Conservation (phyloP, 148 eudicot species). For the Spergularia bocconei region DNA sequence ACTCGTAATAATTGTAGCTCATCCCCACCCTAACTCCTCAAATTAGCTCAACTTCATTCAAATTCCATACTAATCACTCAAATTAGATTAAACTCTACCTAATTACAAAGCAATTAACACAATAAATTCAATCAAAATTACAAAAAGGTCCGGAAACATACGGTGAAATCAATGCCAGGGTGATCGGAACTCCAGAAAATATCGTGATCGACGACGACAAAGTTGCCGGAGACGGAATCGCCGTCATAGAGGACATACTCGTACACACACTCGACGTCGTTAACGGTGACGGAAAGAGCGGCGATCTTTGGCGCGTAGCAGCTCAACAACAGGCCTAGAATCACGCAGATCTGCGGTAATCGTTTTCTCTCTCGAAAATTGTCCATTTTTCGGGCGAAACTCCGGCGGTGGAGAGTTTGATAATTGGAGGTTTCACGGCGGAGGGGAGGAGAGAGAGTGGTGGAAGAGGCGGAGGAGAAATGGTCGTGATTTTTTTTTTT, state of each 20-base stretch:
- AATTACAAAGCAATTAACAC: not conserved
- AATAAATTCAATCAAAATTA: not conserved
- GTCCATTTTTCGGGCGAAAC: conserved; percentile 22
- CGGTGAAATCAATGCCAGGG: conserved; percentile 89
- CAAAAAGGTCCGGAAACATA: conserved; percentile 20
- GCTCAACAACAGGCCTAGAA: conserved; percentile 40
- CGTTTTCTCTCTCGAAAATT: conserved; percentile 16
- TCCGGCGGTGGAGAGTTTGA: no score
- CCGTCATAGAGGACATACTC: conserved; percentile 87
- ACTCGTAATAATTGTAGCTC: not conserved
- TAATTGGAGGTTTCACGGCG: not conserved
- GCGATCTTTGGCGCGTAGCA: conserved; percentile 33
- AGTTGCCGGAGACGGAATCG: conserved; percentile 76
- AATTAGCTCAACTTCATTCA: no score
- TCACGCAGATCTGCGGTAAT: conserved; percentile 17
- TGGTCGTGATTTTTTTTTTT: not conserved
- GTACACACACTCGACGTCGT: conserved; percentile 76
- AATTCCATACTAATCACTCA: no score
- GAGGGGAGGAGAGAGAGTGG: not conserved
- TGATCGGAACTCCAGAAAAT: conserved; percentile 92
- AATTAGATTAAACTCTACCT: not conserved
- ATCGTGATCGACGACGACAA: conserved; percentile 91
- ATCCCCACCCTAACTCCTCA: not conserved
- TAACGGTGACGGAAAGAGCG: conserved; percentile 71
- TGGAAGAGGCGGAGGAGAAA: not conserved